Conservation (phyloP, 2,329 filamentous ascomycete genomes). For the Fusarium drepaniforme region DNA sequence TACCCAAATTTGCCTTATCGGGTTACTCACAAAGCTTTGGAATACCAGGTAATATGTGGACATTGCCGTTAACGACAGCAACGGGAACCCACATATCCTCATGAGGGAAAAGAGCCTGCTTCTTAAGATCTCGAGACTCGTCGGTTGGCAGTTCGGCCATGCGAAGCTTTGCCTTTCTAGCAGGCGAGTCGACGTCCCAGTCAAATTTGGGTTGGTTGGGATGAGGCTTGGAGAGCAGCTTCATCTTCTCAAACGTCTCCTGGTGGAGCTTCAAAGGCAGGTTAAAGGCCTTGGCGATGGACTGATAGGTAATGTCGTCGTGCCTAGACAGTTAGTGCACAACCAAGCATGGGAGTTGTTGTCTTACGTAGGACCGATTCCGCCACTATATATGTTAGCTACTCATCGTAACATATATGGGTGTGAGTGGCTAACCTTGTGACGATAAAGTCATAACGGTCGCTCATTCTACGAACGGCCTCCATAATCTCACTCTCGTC, state of each 20-base stretch:
- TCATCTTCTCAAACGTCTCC: slow-evolving; percentile 85
- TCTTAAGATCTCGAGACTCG: slow-evolving; percentile 69
- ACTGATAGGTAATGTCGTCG: slow-evolving; percentile 97
- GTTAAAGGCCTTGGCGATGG: slow-evolving; percentile 89
- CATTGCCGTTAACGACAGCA: slow-evolving; percentile 88
- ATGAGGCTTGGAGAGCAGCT: slow-evolving; percentile 79
- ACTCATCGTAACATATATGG: background rate
- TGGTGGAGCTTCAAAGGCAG: slow-evolving; percentile 83
- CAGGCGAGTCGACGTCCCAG: slow-evolving; percentile 86
- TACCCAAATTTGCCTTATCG: background rate
- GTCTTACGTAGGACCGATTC: slow-evolving; percentile 90
- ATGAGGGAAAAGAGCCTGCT: slow-evolving; percentile 83
- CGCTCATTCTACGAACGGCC: slow-evolving; percentile 87
- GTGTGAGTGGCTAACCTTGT: slow-evolving; percentile 69
- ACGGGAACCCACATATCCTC: slow-evolving; percentile 94
- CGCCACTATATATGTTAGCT: slow-evolving; percentile 69
- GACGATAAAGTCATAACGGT: slow-evolving; percentile 92
- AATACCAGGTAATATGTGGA: slow-evolving; percentile 93
- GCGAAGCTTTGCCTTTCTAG: slow-evolving; percentile 83
- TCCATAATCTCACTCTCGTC: slow-evolving; percentile 93
- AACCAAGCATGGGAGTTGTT: background rate
- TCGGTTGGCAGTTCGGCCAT: slow-evolving; percentile 93
- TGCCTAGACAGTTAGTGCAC: slow-evolving; percentile 68
- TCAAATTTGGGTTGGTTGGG: slow-evolving; percentile 80
- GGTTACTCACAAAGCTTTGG: slow-evolving; percentile 76